A percentile compares a stretch with the other conserved stretches of the same genome.
phyloP scores from a whole-genome alignment of 192 early-diverging fungal species.

The Backusella morwellensis region DNA sequence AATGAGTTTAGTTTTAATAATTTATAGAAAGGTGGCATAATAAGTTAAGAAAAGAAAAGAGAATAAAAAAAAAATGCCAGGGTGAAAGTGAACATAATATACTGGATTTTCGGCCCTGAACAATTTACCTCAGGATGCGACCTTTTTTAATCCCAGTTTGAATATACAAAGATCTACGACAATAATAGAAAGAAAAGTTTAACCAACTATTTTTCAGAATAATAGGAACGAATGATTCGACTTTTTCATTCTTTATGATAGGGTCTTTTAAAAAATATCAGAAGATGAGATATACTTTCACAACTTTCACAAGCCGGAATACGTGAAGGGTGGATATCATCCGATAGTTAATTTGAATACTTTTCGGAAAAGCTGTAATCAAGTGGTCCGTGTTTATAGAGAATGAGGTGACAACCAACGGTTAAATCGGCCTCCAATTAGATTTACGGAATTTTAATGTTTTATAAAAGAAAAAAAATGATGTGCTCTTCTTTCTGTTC shows the following conservation, averaged over 20 bases:
- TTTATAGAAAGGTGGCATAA: neutral
- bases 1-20: neutral
- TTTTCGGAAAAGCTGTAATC: neutral
- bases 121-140: neutral
- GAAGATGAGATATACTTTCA: no score
- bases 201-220: no score
- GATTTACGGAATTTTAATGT: neutral
- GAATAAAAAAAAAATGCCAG: neutral
- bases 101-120: neutral
- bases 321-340: no score
- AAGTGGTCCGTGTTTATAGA: neutral
- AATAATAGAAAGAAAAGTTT: no score
- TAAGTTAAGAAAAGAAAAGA: neutral
- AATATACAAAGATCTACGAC: neutral
- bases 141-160: neutral
- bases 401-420: neutral
- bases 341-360: no score
- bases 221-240: no score
- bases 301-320: no score
- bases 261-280: no score
- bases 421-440: neutral
- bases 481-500: no score
- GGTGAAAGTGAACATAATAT: neutral
- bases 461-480: neutral
- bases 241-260: no score